phyloP scores from a whole-genome alignment of 2,329 filamentous ascomycete genomes.

The Cytospora piceicola region DNA sequence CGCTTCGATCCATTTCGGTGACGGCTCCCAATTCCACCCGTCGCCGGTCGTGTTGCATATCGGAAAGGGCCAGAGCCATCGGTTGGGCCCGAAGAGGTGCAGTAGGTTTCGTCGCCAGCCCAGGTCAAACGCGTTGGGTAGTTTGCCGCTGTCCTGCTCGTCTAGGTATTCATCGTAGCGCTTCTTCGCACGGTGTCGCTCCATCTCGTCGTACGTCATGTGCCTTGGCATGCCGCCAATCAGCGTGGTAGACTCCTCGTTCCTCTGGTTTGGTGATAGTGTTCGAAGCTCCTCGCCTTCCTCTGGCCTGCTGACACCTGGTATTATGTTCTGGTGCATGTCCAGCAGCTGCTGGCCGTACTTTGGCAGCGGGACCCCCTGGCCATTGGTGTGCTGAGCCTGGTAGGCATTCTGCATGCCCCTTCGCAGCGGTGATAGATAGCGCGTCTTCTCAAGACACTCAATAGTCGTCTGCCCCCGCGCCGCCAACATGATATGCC shows the following conservation, averaged over 20 bases:
- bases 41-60: conserved; percentile 86
- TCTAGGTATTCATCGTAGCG: conserved; percentile 78
- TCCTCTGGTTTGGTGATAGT: conserved; percentile 22
- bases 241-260: conserved; percentile 26
- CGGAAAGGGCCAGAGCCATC: conserved; percentile 77
- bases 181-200: conserved; percentile 57
- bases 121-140: conserved; percentile 93
- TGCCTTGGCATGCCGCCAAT: conserved; percentile 45
- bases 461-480: conserved; percentile 93
- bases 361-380: conserved; percentile 56
- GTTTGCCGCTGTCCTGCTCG: conserved; percentile 82
- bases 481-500: conserved; percentile 84
- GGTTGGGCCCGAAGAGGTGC: conserved; percentile 79
- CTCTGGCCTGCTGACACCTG: conserved; percentile 78
- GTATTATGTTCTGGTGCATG: conserved; percentile 79
- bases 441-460: conserved; percentile 92
- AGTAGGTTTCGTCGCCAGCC: conserved; percentile 78
- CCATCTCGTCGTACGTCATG: conserved; percentile 58
- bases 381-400: conserved; percentile 56
- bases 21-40: conserved; percentile 93
- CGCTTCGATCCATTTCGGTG: conserved; percentile 74
- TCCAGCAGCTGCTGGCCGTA: conserved; percentile 77
- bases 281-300: conserved; percentile 70
- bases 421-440: conserved; percentile 78
- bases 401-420: conserved; percentile 68